Base-by-base conservation (phyloP, 768 basidiomycete species). In the Pholiota conissans region DNA sequence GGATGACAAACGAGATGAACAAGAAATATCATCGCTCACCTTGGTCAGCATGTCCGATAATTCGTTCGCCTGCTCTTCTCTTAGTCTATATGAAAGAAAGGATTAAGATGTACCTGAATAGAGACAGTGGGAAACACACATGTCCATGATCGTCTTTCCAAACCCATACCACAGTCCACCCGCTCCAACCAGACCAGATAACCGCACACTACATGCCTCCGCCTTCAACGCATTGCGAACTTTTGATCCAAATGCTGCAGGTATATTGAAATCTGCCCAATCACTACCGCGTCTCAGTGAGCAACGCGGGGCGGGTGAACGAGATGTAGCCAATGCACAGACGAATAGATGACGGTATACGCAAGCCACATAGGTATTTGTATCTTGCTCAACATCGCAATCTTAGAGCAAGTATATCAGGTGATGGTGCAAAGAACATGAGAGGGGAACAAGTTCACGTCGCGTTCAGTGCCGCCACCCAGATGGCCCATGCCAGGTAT, bases 151-250 rank as follows among this genome's bases (percentile, higher is more conserved):
- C 61, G 86, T 84, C 69, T 87, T 87, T 13, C 95, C 95, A 70
- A 95, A 95, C 3, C 88, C 89, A 70, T 97, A 98, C 95, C 95
- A 98, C 64, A 86, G 73, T 2, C 93, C 91, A 2, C 91, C 91
- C 10, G 88, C 86, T 7, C 95, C 95, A 8, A 96, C 93, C 7
- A 95, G 84, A 42, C 80, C 82, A 9, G 91, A 84, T 5, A 98
- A 79, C 59, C 84, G 87, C 52, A 98, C 95, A 62, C 90, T 92
- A 20, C 84, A 83, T 9, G 95, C 80, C 54, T 96, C 94, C 18
- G 95, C 95, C 65, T 88, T 92, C 52, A 98, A 79, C 1, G 95
- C 95, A 61, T 93, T 91, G 49, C 85, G 78, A 2, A 97, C 93
- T 63, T 87, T 84, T 24, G 80, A 73, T 10, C 82, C 83, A 73